These are phyloP conservation scores for Rhododendron henanense DNA, from an alignment of 148 eudicot genomes.

Conservation along the genomic window DNA sequence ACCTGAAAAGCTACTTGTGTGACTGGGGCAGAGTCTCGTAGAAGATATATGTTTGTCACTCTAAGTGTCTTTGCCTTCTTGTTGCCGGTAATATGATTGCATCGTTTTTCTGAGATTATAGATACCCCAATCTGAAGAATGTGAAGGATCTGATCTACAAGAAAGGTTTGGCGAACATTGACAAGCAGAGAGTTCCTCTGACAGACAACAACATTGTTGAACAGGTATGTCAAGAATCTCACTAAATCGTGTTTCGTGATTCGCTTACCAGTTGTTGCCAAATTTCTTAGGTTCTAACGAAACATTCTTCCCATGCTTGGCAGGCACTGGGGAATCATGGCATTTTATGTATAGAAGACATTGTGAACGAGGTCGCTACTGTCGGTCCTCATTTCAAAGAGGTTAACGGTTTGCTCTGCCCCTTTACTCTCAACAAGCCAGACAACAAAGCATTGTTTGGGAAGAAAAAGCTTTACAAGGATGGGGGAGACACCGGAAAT, in stretches of 20 bases:
- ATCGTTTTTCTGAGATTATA: conserved; percentile 9
- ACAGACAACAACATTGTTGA: conserved; percentile 84
- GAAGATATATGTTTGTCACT: neutral
- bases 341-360: conserved; percentile 75
- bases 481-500: conserved; percentile 84
- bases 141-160: conserved; percentile 86
- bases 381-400: conserved; percentile 80
- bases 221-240: conserved; percentile 44
- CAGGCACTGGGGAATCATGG: conserved; percentile 71
- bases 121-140: conserved; percentile 64
- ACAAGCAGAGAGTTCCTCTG: conserved; percentile 62
- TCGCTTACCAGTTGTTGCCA: neutral
- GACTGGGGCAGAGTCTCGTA: too few relatives aligned
- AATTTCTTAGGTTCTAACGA: neutral
- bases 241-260: neutral
- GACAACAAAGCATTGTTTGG: conserved; percentile 55
- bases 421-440: conserved; percentile 63
- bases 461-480: conserved; percentile 52
- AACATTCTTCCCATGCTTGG: neutral
- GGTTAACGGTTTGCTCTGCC: conserved; percentile 57
- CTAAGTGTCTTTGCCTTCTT: neutral
- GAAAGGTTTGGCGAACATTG: conserved; percentile 62
- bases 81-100: neutral
- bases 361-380: conserved; percentile 65
- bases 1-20: neutral